phyloP scores from a whole-genome alignment of 2,329 filamentous ascomycete species.

The Claviceps humidiphila region DNA sequence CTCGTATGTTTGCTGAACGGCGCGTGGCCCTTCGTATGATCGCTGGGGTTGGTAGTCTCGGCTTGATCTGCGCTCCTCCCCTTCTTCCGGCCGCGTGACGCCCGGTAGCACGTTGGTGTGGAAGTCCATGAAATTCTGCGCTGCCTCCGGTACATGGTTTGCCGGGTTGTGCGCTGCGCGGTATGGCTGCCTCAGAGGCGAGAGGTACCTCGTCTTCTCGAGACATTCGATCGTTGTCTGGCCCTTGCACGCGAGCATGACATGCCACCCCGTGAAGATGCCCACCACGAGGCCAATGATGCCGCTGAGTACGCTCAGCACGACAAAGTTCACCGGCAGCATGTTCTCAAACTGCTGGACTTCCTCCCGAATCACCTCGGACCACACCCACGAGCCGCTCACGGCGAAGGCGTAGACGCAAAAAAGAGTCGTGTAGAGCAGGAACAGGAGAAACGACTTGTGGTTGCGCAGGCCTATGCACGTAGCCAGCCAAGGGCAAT shows the following conservation, averaged over 20 bases:
- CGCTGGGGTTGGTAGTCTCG: slow-evolving; percentile 5
- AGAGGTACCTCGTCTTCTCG: slow-evolving; percentile 89
- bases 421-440: slow-evolving; percentile 80
- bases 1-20: slow-evolving; percentile 37
- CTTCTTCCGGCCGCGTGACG: slow-evolving; percentile 69
- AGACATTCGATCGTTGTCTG: slow-evolving; percentile 94
- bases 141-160: slow-evolving; percentile 37
- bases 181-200: slow-evolving; percentile 60
- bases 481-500: slow-evolving; percentile 94
- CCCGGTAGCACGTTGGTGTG: slow-evolving; percentile 72
- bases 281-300: slow-evolving; percentile 84
- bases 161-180: slow-evolving; percentile 44
- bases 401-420: slow-evolving; percentile 71
- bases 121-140: slow-evolving; percentile 65
- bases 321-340: slow-evolving; percentile 80
- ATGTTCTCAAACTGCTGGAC: slow-evolving; percentile 60
- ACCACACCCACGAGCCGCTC: slow-evolving; percentile 70
- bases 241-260: slow-evolving; percentile 63
- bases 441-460: slow-evolving; percentile 86
- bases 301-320: slow-evolving; percentile 73
- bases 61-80: slow-evolving; percentile 41
- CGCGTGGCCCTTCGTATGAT: slow-evolving; percentile 19
- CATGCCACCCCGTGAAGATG: slow-evolving; percentile 86
- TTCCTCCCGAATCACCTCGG: slow-evolving; percentile 60
- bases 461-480: slow-evolving; percentile 92